A percentile compares a stretch with the other conserved stretches of the same genome.
Conservation (phyloP, 371 early-diverging fungal genomes). For the Syncephalastrum contaminatum region DNA sequence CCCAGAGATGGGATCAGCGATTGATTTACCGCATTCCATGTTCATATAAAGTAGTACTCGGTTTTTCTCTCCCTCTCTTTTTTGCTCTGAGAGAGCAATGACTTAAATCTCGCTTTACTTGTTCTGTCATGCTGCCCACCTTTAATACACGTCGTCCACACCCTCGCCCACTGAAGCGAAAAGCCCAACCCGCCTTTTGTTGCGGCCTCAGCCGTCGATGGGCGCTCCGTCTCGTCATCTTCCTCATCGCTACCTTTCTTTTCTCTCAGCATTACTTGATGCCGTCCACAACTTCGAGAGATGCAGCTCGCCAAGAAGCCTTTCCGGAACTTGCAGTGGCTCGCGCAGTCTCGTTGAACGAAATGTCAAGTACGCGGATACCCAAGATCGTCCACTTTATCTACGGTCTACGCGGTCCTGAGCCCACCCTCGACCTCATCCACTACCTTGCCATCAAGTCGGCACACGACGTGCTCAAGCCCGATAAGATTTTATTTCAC, state of each 20-base stretch:
- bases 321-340: not conserved
- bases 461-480: conserved; percentile 47
- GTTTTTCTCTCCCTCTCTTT: too few relatives aligned
- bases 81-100: too few relatives aligned
- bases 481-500: conserved; percentile 50
- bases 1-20: too few relatives aligned
- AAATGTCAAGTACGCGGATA: conserved; percentile 20
- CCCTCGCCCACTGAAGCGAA: not conserved
- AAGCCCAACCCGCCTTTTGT: not conserved
- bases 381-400: conserved; percentile 57
- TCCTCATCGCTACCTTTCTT: not conserved
- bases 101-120: too few relatives aligned
- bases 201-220: too few relatives aligned
- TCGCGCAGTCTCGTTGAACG: too few relatives aligned
- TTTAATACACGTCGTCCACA: not conserved
- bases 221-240: not conserved
- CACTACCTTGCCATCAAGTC: conserved; percentile 26
- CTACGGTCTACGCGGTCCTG: conserved; percentile 42
- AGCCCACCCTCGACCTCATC: conserved; percentile 45
- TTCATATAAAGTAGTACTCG: too few relatives aligned
- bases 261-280: not conserved
- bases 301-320: not conserved
- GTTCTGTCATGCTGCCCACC: not conserved
- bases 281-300: not conserved
- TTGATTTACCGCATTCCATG: too few relatives aligned